Conservation (phyloP, 2,329 filamentous ascomycete species). For the Berkeleyomyces basicola region DNA sequence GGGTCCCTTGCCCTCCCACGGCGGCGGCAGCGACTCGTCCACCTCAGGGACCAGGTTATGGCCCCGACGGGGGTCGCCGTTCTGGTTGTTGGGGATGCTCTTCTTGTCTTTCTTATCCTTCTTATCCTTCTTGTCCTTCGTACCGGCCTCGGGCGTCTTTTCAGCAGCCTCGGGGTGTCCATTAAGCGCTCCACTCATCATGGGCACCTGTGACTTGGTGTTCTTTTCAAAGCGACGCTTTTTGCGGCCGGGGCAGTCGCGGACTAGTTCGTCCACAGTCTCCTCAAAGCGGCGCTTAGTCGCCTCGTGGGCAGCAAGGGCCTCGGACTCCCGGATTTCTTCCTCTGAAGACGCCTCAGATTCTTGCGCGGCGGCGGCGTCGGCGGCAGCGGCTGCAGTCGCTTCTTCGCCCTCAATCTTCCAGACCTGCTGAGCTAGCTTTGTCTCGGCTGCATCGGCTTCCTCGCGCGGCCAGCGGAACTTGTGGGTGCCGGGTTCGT, state of each 20-base stretch:
- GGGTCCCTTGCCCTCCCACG: constrained; percentile 45
- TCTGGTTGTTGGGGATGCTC: constrained; percentile 4
- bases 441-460: constrained; percentile 57
- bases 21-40: constrained; percentile 31
- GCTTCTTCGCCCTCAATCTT: constrained; percentile 39
- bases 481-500: constrained; percentile 63
- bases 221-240: constrained; percentile 16
- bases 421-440: constrained; percentile 57
- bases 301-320: constrained; percentile 37
- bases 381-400: constrained; percentile 19
- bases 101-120: constrained; percentile 1
- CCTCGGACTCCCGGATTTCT: constrained; percentile 37
- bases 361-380: constrained; percentile 23
- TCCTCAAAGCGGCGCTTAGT: constrained; percentile 43
- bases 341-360: constrained; percentile 31
- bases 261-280: constrained; percentile 39
- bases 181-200: constrained; percentile 12
- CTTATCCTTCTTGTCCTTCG: constrained; percentile 1
- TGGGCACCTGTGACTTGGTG: constrained; percentile 18
- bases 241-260: constrained; percentile 25
- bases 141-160: background rate
- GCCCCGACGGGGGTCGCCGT: constrained; percentile 23
- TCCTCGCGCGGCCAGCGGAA: constrained; percentile 69
- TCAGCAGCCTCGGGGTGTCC: constrained; percentile 5
- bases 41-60: constrained; percentile 37